Conservation (phyloP, 2,329 filamentous ascomycete species). For the Colletotrichum sojae region DNA sequence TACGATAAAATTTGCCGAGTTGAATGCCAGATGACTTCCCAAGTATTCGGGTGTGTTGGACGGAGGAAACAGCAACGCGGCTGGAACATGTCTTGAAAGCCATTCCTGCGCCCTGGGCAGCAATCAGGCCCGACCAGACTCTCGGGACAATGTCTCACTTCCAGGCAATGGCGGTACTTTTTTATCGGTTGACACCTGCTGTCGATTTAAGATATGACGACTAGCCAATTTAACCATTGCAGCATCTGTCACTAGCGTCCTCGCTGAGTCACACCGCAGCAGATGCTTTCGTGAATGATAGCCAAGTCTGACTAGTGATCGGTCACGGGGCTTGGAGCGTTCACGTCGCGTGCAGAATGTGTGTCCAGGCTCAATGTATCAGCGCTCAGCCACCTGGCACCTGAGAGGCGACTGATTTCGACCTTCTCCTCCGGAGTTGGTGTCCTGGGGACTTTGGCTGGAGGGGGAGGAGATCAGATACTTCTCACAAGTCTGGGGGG, state of each 20-base stretch:
- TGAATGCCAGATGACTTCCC: too few species aligned
- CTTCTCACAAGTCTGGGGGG: too few species aligned
- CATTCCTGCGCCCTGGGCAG: conserved; percentile 9
- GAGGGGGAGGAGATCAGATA: too few species aligned
- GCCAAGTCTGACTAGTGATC: conserved; percentile 28
- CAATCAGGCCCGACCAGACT: conserved; percentile 28
- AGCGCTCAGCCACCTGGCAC: background rate
- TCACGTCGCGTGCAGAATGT: conserved; percentile 24
- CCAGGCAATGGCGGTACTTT: background rate
- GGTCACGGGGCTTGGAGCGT: conserved; percentile 26
- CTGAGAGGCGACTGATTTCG: background rate
- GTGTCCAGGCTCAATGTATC: background rate
- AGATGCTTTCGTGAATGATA: background rate
- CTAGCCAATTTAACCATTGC: conserved; percentile 12
- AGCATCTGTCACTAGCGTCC: background rate
- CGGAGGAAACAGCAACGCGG: conserved; percentile 14
- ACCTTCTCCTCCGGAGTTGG: background rate
- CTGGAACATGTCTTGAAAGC: conserved; percentile 27
- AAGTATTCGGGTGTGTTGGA: background rate
- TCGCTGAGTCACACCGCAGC: conserved; percentile 1
- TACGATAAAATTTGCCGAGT: too few species aligned
- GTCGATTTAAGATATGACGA: conserved; percentile 10
- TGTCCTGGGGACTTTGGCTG: too few species aligned
- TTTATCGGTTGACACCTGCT: background rate
- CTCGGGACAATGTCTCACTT: conserved; percentile 22